phyloP scores from a whole-genome alignment of 305 asterid genomes.

The Rubia tinctorum region DNA sequence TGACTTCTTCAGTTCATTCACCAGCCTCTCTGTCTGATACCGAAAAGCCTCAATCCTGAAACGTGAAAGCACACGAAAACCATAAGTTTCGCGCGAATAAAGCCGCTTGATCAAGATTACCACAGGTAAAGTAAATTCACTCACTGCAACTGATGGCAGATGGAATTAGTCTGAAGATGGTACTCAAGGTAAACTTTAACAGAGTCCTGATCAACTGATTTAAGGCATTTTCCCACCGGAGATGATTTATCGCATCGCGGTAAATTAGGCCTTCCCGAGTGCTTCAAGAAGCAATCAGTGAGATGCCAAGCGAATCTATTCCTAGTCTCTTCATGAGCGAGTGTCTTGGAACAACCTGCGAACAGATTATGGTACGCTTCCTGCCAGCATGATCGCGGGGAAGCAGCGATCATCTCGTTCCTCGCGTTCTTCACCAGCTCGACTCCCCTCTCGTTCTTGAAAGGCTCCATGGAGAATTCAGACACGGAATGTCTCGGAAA shows the following conservation, averaged over 20 bases:
- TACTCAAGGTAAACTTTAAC: conserved; percentile 51
- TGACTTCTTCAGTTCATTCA: conserved; percentile 55
- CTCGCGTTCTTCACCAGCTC: conserved; percentile 30
- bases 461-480: conserved; percentile 49
- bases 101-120: no score
- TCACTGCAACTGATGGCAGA: conserved; percentile 80
- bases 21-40: conserved; percentile 70
- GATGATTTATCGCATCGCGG: conserved; percentile 55
- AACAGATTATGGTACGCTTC: conserved; percentile 41
- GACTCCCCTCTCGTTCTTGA: conserved; percentile 31
- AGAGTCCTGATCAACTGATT: conserved; percentile 42
- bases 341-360: conserved; percentile 47
- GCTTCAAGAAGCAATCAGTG: conserved; percentile 72
- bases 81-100: not conserved
- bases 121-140: no score
- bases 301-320: conserved; percentile 83
- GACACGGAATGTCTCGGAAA: conserved; percentile 26
- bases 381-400: conserved; percentile 45
- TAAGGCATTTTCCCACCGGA: conserved; percentile 42
- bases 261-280: conserved; percentile 55
- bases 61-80: no score
- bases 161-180: conserved; percentile 63
- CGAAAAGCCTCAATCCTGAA: not conserved
- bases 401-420: conserved; percentile 18
- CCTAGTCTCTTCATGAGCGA: conserved; percentile 61